These are phyloP conservation scores for Canavalia gladiata DNA, from an alignment of 306 rosid species.

Conservation along the genomic window DNA sequence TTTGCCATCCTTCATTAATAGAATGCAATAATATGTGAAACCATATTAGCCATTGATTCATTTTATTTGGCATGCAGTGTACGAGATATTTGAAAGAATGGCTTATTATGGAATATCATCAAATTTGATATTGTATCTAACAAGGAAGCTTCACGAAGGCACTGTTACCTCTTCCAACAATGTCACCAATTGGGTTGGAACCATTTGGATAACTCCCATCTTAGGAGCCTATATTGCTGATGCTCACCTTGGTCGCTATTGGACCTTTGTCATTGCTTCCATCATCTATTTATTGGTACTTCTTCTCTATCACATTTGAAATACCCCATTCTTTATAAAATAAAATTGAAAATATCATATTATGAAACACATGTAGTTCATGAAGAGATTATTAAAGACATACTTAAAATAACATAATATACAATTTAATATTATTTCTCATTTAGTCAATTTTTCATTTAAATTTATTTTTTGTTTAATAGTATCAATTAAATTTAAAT, in stretches of 20 bases:
- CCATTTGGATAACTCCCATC: constrained; percentile 73
- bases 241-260: constrained; percentile 76
- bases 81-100: constrained; percentile 79
- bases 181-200: constrained; percentile 77
- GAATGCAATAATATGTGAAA: too few relatives aligned
- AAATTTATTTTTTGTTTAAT: too few relatives aligned
- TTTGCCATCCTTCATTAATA: too few relatives aligned
- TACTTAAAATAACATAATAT: too few relatives aligned
- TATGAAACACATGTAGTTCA: not conserved
- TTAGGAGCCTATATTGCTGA: constrained; percentile 84
- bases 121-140: constrained; percentile 63
- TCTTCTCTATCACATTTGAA: not conserved
- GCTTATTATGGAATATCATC: constrained; percentile 72
- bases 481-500: too few relatives aligned
- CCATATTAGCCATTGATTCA: not conserved
- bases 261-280: constrained; percentile 64
- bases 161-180: constrained; percentile 67
- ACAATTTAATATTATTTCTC: too few relatives aligned
- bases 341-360: not conserved
- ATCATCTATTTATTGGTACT: constrained; percentile 57
- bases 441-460: too few relatives aligned
- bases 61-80: constrained; percentile 45
- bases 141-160: constrained; percentile 67
- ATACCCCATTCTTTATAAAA: not conserved
- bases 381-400: too few relatives aligned